Base-by-base conservation (phyloP, 345 rosid species). In the Eucalyptus curtisii region DNA sequence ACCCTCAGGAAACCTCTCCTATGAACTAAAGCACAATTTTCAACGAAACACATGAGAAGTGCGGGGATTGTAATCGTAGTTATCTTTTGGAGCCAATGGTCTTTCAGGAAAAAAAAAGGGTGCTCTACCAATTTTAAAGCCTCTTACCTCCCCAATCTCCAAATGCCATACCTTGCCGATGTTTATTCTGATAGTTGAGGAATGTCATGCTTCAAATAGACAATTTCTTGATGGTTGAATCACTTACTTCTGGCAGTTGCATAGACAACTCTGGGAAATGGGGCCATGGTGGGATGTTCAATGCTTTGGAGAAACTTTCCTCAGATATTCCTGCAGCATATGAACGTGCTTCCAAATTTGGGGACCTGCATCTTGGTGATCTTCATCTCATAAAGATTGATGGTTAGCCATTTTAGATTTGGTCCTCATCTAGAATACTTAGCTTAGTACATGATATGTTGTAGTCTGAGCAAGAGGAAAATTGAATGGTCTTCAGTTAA, bases 241-340 rank as follows among this genome's bases (percentile, higher is more conserved):
- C 82, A 37, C 44, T 52, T 33, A 31, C 24, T 50, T 33, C 82
- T 91, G 90, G 92, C 94, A 97, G 98, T 89, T 97, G 96, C 88
- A 93, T 97, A 68, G 99, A 97, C 89, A 91, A 94, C 91, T 97
- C 98, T 89, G 99, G 98, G 90, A 93, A 90, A 71, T 97, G 99
- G 99, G 98, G 99, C 53, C 95, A 91, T 88, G 98, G 99, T 87
- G 98, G 99, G 90, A 94, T 97, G 96, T 95, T 97, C 90, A 91
- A 94, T 91, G 96, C 97, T 16, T 89, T 97, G 88, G 92, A 92
- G 52, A 94, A 93, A 88, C 91, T 96, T 85, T 96, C 97, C 82
- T 59, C 87, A 85, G 88, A 86, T 86, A 89, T 96, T 88, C 93
- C 94, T n/a, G 93, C 89, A 68, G 94, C 96, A 37, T 96, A 97